Evolutionary conservation across 129 eudicot species (phyloP).

Genomic region (Arctium minus): DNA sequence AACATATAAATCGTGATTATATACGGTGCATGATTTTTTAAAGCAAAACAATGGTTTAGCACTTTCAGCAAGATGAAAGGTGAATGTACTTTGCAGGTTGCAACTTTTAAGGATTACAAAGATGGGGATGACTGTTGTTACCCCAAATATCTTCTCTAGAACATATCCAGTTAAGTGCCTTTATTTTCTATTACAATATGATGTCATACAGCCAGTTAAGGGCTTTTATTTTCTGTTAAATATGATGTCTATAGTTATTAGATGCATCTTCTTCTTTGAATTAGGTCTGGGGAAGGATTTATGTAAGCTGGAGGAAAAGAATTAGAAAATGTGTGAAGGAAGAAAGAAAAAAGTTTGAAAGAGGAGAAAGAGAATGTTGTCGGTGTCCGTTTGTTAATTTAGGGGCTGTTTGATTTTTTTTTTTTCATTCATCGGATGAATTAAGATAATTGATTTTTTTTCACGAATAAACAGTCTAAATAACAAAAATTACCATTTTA

Average conservation of each 20-base stretch:
- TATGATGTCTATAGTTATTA: no score
- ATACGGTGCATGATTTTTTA: not conserved
- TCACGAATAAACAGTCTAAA: not conserved
- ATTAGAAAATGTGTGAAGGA: not conserved
- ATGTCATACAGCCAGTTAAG: no score
- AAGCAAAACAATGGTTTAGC: not conserved
- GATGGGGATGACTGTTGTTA: not conserved
- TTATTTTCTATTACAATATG: not conserved
- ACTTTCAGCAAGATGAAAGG: not conserved
- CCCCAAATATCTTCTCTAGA: not conserved
- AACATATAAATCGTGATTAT: not conserved
- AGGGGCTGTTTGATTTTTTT: not conserved
- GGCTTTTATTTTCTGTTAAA: no score
- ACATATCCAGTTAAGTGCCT: no score
- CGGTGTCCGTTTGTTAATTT: not conserved
- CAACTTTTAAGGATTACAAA: not conserved
- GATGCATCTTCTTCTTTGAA: no score
- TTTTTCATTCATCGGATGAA: no score
- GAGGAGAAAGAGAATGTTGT: not conserved
- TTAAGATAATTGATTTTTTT: no score
- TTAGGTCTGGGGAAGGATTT: no score
- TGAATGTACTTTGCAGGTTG: not conserved
- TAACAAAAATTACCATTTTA: not conserved
- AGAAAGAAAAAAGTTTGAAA: not conserved
- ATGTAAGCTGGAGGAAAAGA: not conserved